phyloP scores from a whole-genome alignment of 768 basidiomycete species.

The Leccinellum rugosiceps region DNA sequence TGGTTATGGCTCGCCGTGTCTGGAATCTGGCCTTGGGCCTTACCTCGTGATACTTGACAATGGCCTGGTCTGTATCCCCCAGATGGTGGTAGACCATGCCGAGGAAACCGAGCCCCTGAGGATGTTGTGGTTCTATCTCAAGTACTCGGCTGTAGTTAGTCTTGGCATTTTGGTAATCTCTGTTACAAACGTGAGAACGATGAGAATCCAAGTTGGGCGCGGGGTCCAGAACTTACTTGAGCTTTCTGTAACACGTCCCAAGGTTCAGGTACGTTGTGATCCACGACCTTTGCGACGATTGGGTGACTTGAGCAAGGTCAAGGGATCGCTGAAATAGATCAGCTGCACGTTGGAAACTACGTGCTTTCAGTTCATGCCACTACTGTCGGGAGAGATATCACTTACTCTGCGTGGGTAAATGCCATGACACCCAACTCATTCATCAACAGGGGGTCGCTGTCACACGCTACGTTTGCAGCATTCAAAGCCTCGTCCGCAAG shows the following conservation, averaged over 20 bases:
- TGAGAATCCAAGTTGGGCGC: not conserved
- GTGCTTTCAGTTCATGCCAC: not conserved
- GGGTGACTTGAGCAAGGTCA: slow-evolving; percentile 78
- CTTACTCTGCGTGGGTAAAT: slow-evolving; percentile 81
- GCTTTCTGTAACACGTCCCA: slow-evolving; percentile 82
- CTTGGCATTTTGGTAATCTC: slow-evolving; percentile 63
- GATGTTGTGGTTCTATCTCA: slow-evolving; percentile 81
- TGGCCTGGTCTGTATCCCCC: slow-evolving; percentile 72
- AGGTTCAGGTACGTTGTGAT: slow-evolving; percentile 88
- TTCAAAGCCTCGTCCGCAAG: slow-evolving; percentile 87
- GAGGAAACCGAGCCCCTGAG: slow-evolving; percentile 79
- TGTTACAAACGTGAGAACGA: slow-evolving; percentile 21
- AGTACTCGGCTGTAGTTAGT: slow-evolving; percentile 74
- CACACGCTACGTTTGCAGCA: slow-evolving; percentile 78
- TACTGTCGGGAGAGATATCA: slow-evolving; percentile 5
- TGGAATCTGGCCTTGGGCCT: slow-evolving; percentile 14
- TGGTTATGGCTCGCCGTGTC: not conserved
- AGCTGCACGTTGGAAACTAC: slow-evolving; percentile 71
- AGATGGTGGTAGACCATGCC: slow-evolving; percentile 85
- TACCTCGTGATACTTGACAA: slow-evolving; percentile 92
- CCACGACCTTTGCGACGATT: slow-evolving; percentile 84
- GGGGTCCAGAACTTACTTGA: slow-evolving; percentile 51
- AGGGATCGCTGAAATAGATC: slow-evolving; percentile 72
- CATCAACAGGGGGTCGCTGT: slow-evolving; percentile 81
- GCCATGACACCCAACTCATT: slow-evolving; percentile 95